phyloP scores from a whole-genome alignment of 1,139 yeast genomes.

The Debaryomyces fabryi region DNA sequence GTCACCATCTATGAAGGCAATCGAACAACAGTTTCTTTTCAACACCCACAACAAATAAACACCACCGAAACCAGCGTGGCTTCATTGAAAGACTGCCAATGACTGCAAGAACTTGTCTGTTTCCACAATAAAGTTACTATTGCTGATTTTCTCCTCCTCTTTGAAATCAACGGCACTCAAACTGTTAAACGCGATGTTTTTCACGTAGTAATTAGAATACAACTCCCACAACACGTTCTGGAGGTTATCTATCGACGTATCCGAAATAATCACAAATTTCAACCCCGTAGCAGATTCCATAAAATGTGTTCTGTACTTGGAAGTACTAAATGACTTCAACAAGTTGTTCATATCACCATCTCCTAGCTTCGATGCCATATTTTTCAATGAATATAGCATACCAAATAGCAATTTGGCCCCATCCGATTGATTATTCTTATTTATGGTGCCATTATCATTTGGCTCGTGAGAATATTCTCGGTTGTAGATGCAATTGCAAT shows the following conservation, averaged over 20 bases:
- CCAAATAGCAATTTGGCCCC: slow-evolving; percentile 84
- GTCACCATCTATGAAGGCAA: not conserved
- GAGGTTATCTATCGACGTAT: slow-evolving; percentile 62
- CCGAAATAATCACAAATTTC: slow-evolving; percentile 75
- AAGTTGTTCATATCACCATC: slow-evolving; percentile 43
- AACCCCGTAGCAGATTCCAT: slow-evolving; percentile 79
- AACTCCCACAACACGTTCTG: slow-evolving; percentile 65
- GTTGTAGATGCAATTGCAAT: slow-evolving; percentile 76
- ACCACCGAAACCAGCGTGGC: not conserved
- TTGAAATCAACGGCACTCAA: slow-evolving; percentile 56
- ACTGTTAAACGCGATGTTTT: slow-evolving; percentile 68
- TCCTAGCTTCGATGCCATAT: slow-evolving; percentile 67
- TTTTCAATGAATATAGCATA: slow-evolving; percentile 77
- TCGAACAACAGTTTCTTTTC: not conserved
- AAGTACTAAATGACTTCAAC: slow-evolving; percentile 69
- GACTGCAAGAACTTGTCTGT: slow-evolving; percentile 44
- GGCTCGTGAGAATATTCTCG: slow-evolving; percentile 54
- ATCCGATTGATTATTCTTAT: slow-evolving; percentile 61
- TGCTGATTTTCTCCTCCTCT: slow-evolving; percentile 42
- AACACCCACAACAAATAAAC: not conserved
- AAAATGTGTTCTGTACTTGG: slow-evolving; percentile 75
- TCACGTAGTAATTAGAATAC: slow-evolving; percentile 68
- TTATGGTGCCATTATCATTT: slow-evolving; percentile 47
- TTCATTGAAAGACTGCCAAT: slow-evolving; percentile 24
- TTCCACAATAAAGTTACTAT: slow-evolving; percentile 45